These are phyloP conservation scores for Colletotrichum nymphaeae DNA, from an alignment of 2,329 filamentous ascomycete species.

Conservation along the genomic window DNA sequence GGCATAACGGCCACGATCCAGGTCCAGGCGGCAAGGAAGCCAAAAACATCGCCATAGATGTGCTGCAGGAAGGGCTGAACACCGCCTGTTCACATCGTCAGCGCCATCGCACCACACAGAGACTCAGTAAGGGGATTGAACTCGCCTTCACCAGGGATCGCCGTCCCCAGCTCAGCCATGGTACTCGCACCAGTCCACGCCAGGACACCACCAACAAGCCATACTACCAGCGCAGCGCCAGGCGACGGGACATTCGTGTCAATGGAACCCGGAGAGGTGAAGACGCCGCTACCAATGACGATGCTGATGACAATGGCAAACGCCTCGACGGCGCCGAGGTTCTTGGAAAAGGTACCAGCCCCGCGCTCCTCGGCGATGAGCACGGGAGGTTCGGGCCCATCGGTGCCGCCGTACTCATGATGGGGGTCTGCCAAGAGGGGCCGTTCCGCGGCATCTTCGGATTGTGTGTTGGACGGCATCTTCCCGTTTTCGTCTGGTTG, in stretches of 20 bases:
- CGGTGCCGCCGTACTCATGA: constrained; percentile 25
- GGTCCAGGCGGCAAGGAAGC: constrained; percentile 74
- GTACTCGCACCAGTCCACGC: constrained; percentile 74
- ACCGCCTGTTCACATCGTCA: constrained; percentile 52
- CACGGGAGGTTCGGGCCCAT: constrained; percentile 14
- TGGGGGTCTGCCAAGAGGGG: constrained; percentile 32
- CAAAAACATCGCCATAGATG: constrained; percentile 69
- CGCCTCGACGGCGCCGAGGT: constrained; percentile 58
- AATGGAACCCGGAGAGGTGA: constrained; percentile 72
- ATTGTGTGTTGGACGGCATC: constrained; percentile 13
- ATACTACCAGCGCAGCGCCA: constrained; percentile 66
- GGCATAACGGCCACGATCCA: constrained; percentile 75
- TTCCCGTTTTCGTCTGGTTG: not conserved
- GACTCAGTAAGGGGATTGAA: constrained; percentile 34
- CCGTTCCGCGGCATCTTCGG: constrained; percentile 10
- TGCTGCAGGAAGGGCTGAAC: constrained; percentile 72
- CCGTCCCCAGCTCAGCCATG: constrained; percentile 72
- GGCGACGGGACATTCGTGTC: constrained; percentile 73
- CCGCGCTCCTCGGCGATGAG: constrained; percentile 21
- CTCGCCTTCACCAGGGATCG: constrained; percentile 69
- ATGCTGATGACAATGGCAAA: constrained; percentile 73
- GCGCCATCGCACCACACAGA: not conserved
- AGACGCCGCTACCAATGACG: constrained; percentile 73
- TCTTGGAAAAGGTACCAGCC: constrained; percentile 51
- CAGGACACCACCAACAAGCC: constrained; percentile 70